Evolutionary conservation across 176 grass and related monocot genomes (phyloP).

Genomic region (Puccinellia tenuiflora): DNA sequence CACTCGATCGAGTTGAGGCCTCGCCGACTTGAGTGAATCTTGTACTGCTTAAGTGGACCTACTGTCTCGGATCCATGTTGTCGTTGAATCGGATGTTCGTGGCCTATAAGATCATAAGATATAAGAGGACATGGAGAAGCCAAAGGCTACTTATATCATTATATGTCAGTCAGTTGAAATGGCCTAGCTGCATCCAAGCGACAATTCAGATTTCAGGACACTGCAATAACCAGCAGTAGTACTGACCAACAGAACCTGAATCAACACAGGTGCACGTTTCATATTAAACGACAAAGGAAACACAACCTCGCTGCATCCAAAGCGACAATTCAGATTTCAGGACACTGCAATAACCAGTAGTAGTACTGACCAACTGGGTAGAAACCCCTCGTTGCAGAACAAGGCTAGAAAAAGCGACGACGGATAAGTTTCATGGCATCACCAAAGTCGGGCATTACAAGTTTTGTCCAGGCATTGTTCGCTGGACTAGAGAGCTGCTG

Average conservation of each 20-base stretch:
- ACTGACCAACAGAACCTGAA: too few relatives aligned
- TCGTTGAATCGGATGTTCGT: too few relatives aligned
- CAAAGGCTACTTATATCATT: too few relatives aligned
- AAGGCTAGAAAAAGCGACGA: background rate
- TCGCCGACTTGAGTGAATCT: too few relatives aligned
- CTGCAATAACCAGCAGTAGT: too few relatives aligned
- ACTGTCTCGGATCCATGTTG: too few relatives aligned
- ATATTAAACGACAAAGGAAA: background rate
- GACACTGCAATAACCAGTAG: background rate
- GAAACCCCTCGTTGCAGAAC: background rate
- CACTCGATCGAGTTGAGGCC: too few relatives aligned
- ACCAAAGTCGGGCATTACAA: conserved; percentile 17
- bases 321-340: background rate
- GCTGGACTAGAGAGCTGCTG: conserved; percentile 19
- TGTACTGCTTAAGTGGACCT: too few relatives aligned
- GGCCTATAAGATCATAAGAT: too few relatives aligned
- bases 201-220: background rate
- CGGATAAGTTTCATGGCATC: conserved; percentile 9
- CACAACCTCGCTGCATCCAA: background rate
- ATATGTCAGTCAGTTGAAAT: too few relatives aligned
- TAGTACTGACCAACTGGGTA: conserved; percentile 17
- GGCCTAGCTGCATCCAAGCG: background rate
- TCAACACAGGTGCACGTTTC: too few relatives aligned
- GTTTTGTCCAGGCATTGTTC: conserved; percentile 25
- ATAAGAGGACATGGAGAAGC: too few relatives aligned